phyloP scores from a whole-genome alignment of 805 yeast species.

The Pichia heedii region DNA sequence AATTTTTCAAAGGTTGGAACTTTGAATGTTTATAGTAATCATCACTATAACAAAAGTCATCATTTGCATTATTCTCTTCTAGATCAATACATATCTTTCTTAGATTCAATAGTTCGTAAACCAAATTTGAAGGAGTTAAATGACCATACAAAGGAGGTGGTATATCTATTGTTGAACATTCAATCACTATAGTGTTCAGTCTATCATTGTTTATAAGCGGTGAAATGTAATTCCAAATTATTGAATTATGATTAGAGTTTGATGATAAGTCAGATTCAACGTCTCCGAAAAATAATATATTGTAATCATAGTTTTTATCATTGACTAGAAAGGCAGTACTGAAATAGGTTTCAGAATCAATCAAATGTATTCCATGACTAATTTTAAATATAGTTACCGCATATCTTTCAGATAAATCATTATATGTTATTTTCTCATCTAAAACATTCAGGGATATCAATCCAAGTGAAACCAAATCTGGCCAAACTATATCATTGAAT shows the following conservation, averaged over 20 bases:
- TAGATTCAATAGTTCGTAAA: conserved; percentile 42
- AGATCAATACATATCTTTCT: conserved; percentile 17
- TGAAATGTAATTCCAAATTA: conserved; percentile 52
- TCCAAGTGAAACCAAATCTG: conserved; percentile 41
- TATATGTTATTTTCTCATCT: conserved; percentile 1
- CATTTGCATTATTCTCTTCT: not conserved
- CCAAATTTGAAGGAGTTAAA: conserved; percentile 56
- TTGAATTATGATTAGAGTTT: conserved; percentile 25
- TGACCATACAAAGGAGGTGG: conserved; percentile 67
- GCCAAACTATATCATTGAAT: conserved; percentile 79
- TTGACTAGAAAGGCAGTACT: conserved; percentile 55
- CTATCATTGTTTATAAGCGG: conserved; percentile 31
- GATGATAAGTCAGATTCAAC: conserved; percentile 60
- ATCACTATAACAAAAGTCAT: no score
- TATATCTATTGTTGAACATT: conserved; percentile 56
- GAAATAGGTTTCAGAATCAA: conserved; percentile 24
- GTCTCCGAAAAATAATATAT: conserved; percentile 71
- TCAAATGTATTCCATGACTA: conserved; percentile 26
- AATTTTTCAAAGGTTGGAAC: conserved; percentile 30
- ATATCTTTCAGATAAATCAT: conserved; percentile 27
- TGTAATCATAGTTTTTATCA: conserved; percentile 20
- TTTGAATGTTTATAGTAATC: conserved; percentile 11
- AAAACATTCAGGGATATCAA: conserved; percentile 18
- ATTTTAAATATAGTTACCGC: conserved; percentile 33
- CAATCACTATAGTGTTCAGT: conserved; percentile 56